phyloP scores from a whole-genome alignment of 257 asterid genomes.

The Buddleja alternifolia region DNA sequence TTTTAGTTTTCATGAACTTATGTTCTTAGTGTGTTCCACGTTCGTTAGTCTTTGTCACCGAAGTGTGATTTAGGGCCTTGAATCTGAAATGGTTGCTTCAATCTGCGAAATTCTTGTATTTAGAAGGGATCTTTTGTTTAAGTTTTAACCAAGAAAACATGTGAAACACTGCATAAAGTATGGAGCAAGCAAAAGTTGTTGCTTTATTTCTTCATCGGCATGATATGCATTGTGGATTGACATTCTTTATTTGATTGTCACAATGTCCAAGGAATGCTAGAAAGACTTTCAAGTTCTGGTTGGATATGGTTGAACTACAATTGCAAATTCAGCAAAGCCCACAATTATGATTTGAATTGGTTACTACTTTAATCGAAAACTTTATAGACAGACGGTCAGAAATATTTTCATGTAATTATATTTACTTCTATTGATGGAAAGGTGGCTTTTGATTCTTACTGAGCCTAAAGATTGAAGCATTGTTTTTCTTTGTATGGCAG shows the following conservation, averaged over 20 bases:
- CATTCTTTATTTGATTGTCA: background rate
- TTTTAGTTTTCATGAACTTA: slow-evolving; percentile 13
- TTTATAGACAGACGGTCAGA: background rate
- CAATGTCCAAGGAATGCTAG: background rate
- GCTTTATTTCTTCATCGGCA: background rate
- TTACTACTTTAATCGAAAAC: background rate
- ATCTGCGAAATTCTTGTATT: slow-evolving; percentile 20
- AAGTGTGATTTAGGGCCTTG: slow-evolving; percentile 11
- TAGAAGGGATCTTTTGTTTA: slow-evolving; percentile 25
- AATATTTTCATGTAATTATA: background rate
- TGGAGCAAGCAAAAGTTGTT: slow-evolving; percentile 25
- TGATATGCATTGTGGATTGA: background rate
- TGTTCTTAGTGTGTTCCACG: background rate
- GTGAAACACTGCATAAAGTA: slow-evolving; percentile 5
- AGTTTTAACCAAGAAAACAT: background rate
- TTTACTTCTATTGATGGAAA: too few species aligned
- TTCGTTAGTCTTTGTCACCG: background rate
- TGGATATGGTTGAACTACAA: background rate
- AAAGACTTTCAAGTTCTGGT: background rate
- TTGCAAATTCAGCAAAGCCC: background rate
- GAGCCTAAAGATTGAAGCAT: too few species aligned
- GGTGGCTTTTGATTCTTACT: too few species aligned
- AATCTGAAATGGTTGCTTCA: slow-evolving; percentile 18
- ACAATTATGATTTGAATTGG: background rate
- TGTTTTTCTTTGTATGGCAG: too few species aligned